phyloP scores from a whole-genome alignment of 2,329 filamentous ascomycete genomes.

The Sporothrix sp. region DNA sequence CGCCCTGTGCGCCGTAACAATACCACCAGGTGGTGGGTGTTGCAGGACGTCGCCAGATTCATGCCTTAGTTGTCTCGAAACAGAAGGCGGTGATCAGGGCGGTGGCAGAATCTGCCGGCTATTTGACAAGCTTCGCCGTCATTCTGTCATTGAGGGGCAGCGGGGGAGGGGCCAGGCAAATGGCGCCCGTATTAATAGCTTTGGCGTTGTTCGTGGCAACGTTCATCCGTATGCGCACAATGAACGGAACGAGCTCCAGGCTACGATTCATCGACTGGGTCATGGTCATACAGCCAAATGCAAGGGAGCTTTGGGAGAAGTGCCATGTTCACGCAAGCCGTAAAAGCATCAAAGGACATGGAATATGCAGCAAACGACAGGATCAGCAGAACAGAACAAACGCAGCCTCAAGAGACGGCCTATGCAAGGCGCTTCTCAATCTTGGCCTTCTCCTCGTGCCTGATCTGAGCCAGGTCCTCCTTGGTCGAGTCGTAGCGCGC shows the following conservation, averaged over 20 bases:
- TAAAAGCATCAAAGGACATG: no score
- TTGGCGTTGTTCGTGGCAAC: not conserved
- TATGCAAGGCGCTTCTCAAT: conserved; percentile 56
- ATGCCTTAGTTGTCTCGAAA: not conserved
- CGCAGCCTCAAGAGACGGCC: no score
- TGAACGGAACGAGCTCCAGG: no score
- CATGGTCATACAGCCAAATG: no score
- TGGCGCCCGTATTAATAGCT: not conserved
- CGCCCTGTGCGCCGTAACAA: no score
- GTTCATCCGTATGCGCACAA: no score
- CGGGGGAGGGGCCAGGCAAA: conserved; percentile 1
- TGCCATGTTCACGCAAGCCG: no score
- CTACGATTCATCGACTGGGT: no score
- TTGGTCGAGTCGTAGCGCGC: conserved; percentile 67
- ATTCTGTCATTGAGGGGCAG: conserved; percentile 2
- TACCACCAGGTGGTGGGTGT: no score
- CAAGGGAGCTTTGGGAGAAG: no score
- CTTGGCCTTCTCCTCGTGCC: conserved; percentile 57
- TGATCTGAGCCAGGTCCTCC: conserved; percentile 63
- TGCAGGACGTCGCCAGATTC: conserved; percentile 1
- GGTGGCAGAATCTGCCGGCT: conserved; percentile 3
- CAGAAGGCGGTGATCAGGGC: conserved; percentile 9
- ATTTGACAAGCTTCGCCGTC: not conserved
- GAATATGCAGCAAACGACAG: not conserved
- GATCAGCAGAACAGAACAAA: not conserved